Base-by-base conservation (phyloP, 768 basidiomycete species). In the Rhodocollybia butyracea region DNA sequence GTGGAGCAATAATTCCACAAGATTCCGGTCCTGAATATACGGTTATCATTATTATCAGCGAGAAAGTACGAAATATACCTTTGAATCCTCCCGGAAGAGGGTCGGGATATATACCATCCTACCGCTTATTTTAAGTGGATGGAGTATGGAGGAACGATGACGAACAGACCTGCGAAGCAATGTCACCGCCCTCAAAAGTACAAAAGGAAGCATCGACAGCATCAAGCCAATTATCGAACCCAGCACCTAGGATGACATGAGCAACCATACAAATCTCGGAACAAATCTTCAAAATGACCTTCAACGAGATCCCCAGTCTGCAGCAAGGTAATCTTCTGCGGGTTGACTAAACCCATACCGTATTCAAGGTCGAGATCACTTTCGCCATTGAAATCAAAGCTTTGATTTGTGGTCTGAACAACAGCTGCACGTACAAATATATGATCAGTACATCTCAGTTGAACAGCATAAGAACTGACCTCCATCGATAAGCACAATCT, bases 281-380 rank as follows among this genome's bases (percentile, higher is more conserved):
- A n/a, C 19, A 29, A 21, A 19, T 27, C 41, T 31, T 24, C n/a
- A 5, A 26, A 40, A 62, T 15, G 19, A 73, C 74, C 70, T 64
- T 68, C 54, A 15, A 66, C 48, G 13, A 65, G 29, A 60, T 77
- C 75, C 32, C 76, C 76, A 12, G 73, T 66, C 60, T 77, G 74
- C 22, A 73, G 70, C 34, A 77, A 54, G n/a, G 67, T 70, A 24
- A 78, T 41, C 0, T 64, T 61, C 59, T 74, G 76, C 34, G 62
- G 66, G 12, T 61, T 57, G 0, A 69, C 72, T 47, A 81, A 69
- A 8, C 65, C 61, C 76, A 81, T 77, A 12, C 63, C 71, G 57
- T 78, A 82, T 62, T 80, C 63, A 2, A 80, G 65, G 60, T 83
- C 80, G 5, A 82, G 70, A 59, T 74, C 59, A 27, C 76, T 75